Evolutionary conservation across 495 filamentous ascomycete genomes (phyloP), one percentile per base, ranked within the genome.

Genomic region (Penicillium antarcticum): DNA sequence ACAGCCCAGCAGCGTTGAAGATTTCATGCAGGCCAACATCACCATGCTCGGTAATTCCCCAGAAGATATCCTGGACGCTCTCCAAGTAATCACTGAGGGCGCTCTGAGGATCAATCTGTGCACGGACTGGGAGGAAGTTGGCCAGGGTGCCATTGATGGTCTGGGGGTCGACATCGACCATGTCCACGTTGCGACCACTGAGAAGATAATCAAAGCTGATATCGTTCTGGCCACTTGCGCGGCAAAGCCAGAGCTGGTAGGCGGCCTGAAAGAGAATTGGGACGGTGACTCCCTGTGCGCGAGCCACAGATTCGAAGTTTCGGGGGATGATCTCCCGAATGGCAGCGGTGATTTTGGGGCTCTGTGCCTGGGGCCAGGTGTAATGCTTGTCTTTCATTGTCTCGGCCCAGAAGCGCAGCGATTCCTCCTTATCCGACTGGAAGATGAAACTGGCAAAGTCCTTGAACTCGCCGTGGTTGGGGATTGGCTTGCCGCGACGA

Each of bases 71-170:
- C 31, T 58, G 45, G 11, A 52, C 55, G 5, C 31, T 23, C 5
- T 45, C 26, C 16, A 64, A 42, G 43, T 49, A 48, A 19, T 42
- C 42, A 10, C 21, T 9, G 16, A 56, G 18, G 33, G 40, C n/a
- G 7, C 5, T 32, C 12, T 51, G 19, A 17, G 33, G 23, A 19
- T 51, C 47, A 41, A 56, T 10, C n/a, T 21, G 14, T 1, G 47
- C 45, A 12, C 60, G 57, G 13, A 63, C 23, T 12, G 60, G 53
- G 10, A 63, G 52, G 42, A 63, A 63, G 39, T 63, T 63, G 17
- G 56, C 56, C 24, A 31, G 44, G 19, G 42, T 62, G 14, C 59
- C 57, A 48, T 63, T 63, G 44, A 63, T 60, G 48, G 38, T 42
- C 39, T 63, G 57, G 10, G 60, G 60, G n/a, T 52, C 49, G 53